Evolutionary conservation across 2,329 filamentous ascomycete genomes (phyloP), one percentile per base, ranked within the genome.

Genomic region (Fusarium albosuccineum): DNA sequence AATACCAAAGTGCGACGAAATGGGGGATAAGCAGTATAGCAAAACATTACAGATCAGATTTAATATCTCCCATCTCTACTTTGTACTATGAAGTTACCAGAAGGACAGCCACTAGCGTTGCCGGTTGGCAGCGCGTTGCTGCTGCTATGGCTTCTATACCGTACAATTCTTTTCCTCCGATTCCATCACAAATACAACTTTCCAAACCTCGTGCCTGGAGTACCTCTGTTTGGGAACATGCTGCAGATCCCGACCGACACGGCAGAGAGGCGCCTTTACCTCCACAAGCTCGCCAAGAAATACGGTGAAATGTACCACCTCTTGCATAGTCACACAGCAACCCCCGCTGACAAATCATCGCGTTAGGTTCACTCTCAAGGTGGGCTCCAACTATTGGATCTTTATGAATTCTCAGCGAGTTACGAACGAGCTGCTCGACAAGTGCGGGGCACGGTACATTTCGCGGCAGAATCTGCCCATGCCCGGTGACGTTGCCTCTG

Each of bases 371-470:
- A 49, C 45, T 14, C 36, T 49, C 34, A 57, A 57, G 36, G 34
- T 57, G 14, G 54, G 54, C 16, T 41, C 34, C 16, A 50, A 44
- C 46, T 42, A 41, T 10, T 57, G 54, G 54, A 30, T 57, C 9
- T 57, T 57, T 11, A 41, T 57, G 34, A 57, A 57, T 37, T 57
- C 54, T 13, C 45, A 41, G 44, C 54, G 54, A 8, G 54, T 57
- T 26, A 45, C 36, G 10, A 57, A 41, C 14, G 54, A 57, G 16
- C n/a, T 57, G 14, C 54, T 57, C 27, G 54, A 57, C 29, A 49
- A 50, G 27, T 45, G 54, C 13, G 54, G 34, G 2, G 54, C 54
- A 17, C 44, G 34, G 6, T 48, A 49, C 8, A 57, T 34, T 36
- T 49, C 45, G 8, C 45, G 45, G 29, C 45, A 34, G 30, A 34